These are phyloP conservation scores for Aspergillus ostianus DNA, from an alignment of 495 filamentous ascomycete species.

Conservation along the genomic window DNA sequence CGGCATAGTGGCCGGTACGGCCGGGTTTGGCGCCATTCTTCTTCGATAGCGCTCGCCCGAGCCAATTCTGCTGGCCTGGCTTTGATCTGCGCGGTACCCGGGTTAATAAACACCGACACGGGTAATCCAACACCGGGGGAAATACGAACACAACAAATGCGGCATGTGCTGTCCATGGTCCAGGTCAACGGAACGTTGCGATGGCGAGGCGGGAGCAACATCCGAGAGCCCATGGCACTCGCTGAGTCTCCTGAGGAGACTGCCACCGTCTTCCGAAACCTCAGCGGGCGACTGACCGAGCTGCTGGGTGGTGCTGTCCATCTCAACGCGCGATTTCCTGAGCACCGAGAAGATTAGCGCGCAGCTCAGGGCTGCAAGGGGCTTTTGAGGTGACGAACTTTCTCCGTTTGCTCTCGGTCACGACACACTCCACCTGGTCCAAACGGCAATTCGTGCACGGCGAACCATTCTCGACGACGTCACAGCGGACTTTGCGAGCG, in stretches of 20 bases:
- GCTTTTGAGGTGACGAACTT: slow-evolving; percentile 46
- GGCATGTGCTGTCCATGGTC: slow-evolving; percentile 50
- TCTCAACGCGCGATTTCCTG: slow-evolving; percentile 47
- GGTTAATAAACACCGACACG: not conserved
- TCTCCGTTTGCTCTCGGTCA: slow-evolving; percentile 87
- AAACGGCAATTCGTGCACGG: slow-evolving; percentile 88
- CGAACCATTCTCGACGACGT: slow-evolving; percentile 82
- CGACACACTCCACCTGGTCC: slow-evolving; percentile 84
- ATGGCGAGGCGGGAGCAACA: slow-evolving; percentile 38
- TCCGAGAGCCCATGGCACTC: slow-evolving; percentile 32
- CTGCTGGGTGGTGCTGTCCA: slow-evolving; percentile 28
- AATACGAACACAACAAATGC: slow-evolving; percentile 45
- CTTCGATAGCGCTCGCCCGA: slow-evolving; percentile 33
- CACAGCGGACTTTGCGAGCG: slow-evolving; percentile 87
- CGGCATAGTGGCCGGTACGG: slow-evolving; percentile 37
- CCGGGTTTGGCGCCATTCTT: slow-evolving; percentile 38
- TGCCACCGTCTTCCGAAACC: slow-evolving; percentile 32
- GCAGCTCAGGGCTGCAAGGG: not conserved
- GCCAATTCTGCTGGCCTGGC: slow-evolving; percentile 34
- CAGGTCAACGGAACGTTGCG: slow-evolving; percentile 40
- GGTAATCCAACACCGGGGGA: not conserved
- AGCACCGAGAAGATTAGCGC: slow-evolving; percentile 5
- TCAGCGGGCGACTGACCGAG: slow-evolving; percentile 40
- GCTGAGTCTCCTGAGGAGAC: slow-evolving; percentile 29
- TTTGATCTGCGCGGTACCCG: slow-evolving; percentile 33